Evolutionary conservation across 305 asterid genomes (phyloP).

Genomic region (Fraxinus floribunda): DNA sequence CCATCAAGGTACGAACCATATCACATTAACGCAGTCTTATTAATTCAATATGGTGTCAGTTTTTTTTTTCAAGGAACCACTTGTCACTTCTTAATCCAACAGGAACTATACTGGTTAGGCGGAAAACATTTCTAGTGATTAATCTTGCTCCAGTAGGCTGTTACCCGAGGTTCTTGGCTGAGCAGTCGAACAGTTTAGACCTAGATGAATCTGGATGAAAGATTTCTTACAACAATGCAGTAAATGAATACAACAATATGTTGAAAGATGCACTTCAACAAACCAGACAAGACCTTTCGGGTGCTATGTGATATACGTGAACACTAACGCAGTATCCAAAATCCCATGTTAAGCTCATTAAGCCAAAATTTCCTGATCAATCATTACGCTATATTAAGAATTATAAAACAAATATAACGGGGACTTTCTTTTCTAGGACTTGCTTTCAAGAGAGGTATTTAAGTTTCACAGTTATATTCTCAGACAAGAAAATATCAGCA

Average conservation of each 20-base stretch:
- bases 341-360: constrained; percentile 30
- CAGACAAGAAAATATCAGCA: too few species aligned
- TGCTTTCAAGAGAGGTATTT: background rate
- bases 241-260: constrained; percentile 33
- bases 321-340: constrained; percentile 35
- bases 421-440: too few species aligned
- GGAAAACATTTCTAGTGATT: constrained; percentile 46
- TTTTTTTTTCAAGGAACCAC: too few species aligned
- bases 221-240: constrained; percentile 43
- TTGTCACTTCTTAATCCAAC: background rate
- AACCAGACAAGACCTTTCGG: constrained; percentile 30
- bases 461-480: too few species aligned
- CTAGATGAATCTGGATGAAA: constrained; percentile 45
- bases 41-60: background rate
- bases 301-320: constrained; percentile 39
- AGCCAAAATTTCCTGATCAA: background rate
- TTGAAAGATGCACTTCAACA: constrained; percentile 32
- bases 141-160: constrained; percentile 55
- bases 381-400: background rate
- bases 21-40: background rate
- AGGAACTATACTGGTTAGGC: constrained; percentile 42
- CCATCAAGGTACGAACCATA: constrained; percentile 40
- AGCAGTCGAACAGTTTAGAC: constrained; percentile 19
- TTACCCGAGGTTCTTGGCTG: constrained; percentile 37
- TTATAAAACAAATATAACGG: too few species aligned